Evolutionary conservation across 2,329 filamentous ascomycete genomes (phyloP).

Genomic region (Sclerotinia nivalis): DNA sequence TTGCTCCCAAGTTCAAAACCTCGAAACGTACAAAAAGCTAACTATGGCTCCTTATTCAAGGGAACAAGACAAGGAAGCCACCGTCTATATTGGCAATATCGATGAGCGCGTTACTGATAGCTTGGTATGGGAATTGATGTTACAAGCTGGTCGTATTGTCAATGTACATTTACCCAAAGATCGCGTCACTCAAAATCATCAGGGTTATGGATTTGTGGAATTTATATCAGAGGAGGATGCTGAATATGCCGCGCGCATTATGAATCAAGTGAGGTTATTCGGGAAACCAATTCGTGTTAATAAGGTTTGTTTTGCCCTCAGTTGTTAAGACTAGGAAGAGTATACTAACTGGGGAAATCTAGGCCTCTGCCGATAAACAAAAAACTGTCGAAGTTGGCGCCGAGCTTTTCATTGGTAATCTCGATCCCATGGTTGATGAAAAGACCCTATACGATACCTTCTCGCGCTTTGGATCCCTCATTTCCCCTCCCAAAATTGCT

Average conservation of each 20-base stretch:
- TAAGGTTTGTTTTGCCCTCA: conserved; percentile 60
- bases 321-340: not conserved
- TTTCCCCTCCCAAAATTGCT: conserved; percentile 85
- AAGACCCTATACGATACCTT: conserved; percentile 96
- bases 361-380: conserved; percentile 85
- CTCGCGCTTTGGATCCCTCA: conserved; percentile 82
- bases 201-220: conserved; percentile 98
- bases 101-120: conserved; percentile 92
- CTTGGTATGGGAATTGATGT: conserved; percentile 96
- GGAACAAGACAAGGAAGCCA: conserved; percentile 98
- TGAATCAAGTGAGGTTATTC: conserved; percentile 92
- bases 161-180: conserved; percentile 99
- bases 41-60: conserved; percentile 47
- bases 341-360: conserved; percentile 6
- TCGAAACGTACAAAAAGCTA: conserved; percentile 32
- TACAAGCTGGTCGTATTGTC: conserved; percentile 94
- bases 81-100: conserved; percentile 96
- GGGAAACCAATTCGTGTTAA: conserved; percentile 96
- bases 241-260: conserved; percentile 93
- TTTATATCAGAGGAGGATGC: conserved; percentile 95
- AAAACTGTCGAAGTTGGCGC: conserved; percentile 91
- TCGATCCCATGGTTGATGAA: conserved; percentile 93
- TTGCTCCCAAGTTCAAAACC: not conserved
- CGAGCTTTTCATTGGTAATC: conserved; percentile 94
- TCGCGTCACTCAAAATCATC: conserved; percentile 92